These are phyloP conservation scores for Hamigera avellanea DNA, from an alignment of 495 filamentous ascomycete genomes.

Conservation along the genomic window DNA sequence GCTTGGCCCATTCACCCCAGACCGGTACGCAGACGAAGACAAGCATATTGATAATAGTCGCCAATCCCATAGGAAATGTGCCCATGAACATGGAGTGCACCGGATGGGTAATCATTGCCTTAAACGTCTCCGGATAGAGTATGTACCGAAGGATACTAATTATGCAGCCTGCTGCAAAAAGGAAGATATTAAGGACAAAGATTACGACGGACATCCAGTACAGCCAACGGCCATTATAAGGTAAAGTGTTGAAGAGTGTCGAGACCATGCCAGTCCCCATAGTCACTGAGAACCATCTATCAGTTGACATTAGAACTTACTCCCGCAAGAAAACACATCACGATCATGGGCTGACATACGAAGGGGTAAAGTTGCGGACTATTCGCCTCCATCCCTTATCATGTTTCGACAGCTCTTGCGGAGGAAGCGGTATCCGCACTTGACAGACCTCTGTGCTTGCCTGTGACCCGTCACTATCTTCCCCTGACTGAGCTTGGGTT, in stretches of 20 bases:
- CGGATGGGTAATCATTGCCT: conserved; percentile 38
- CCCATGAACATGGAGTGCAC: conserved; percentile 42
- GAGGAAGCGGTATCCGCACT: not conserved
- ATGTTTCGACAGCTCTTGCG: not conserved
- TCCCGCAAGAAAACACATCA: too few relatives aligned
- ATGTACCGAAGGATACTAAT: conserved; percentile 33
- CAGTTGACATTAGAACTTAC: too few relatives aligned
- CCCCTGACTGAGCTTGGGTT: not conserved
- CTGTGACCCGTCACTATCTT: not conserved
- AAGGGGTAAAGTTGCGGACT: not conserved
- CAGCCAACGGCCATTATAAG: conserved; percentile 25
- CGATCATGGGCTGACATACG: too few relatives aligned
- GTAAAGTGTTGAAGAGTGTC: conserved; percentile 30
- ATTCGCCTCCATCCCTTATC: not conserved
- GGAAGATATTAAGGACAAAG: conserved; percentile 31
- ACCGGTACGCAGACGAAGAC: conserved; percentile 34
- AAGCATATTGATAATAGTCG: conserved; percentile 43
- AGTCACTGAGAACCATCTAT: conserved; percentile 33
- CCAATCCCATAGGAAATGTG: conserved; percentile 46
- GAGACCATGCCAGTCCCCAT: conserved; percentile 41
- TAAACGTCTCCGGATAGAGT: conserved; percentile 33
- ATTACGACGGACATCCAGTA: conserved; percentile 28
- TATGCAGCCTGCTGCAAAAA: conserved; percentile 26
- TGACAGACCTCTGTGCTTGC: not conserved
- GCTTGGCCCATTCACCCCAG: conserved; percentile 21